A percentile compares a stretch with the other conserved stretches of the same genome.
phyloP scores from a whole-genome alignment of 2,329 filamentous ascomycete genomes.

The Ophiostoma perfectum region DNA sequence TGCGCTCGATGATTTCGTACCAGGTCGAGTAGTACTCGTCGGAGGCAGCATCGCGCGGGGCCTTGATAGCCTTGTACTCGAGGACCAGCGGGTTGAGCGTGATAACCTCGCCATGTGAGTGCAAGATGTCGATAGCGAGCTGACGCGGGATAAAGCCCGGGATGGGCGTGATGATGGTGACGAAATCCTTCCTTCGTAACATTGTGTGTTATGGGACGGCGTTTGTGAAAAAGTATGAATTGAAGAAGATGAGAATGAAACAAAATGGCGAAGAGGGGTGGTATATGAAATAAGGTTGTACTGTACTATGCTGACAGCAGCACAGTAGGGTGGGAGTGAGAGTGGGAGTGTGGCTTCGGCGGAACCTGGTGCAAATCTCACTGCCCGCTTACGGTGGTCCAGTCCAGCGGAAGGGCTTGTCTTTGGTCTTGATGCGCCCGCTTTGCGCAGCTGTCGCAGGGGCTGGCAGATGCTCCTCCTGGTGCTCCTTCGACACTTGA shows the following conservation, averaged over 20 bases:
- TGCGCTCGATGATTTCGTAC: slow-evolving; percentile 67
- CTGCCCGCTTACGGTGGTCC: neutral
- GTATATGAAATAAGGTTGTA: neutral
- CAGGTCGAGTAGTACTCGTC: slow-evolving; percentile 70
- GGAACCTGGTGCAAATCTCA: slow-evolving; percentile 2
- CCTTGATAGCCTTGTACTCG: slow-evolving; percentile 56
- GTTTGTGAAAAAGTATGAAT: slow-evolving; percentile 13
- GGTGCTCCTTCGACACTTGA: too few relatives aligned
- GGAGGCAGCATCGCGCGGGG: slow-evolving; percentile 60
- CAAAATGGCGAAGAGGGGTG: neutral
- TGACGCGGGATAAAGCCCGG: slow-evolving; percentile 65
- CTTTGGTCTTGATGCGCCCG: neutral
- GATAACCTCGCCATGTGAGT: slow-evolving; percentile 65
- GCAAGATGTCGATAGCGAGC: slow-evolving; percentile 66
- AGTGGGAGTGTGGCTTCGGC: neutral
- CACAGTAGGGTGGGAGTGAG: neutral
- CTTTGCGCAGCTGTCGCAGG: neutral
- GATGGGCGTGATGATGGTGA: slow-evolving; percentile 65
- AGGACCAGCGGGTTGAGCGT: slow-evolving; percentile 65
- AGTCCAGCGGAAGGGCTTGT: neutral
- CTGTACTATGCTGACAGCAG: neutral
- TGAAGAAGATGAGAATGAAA: neutral
- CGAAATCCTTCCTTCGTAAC: slow-evolving; percentile 57
- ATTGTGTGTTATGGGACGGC: slow-evolving; percentile 28
- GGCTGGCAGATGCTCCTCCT: neutral